These are phyloP conservation scores for Myxozyma neglecta DNA, from an alignment of 805 yeast genomes.

Conservation along the genomic window DNA sequence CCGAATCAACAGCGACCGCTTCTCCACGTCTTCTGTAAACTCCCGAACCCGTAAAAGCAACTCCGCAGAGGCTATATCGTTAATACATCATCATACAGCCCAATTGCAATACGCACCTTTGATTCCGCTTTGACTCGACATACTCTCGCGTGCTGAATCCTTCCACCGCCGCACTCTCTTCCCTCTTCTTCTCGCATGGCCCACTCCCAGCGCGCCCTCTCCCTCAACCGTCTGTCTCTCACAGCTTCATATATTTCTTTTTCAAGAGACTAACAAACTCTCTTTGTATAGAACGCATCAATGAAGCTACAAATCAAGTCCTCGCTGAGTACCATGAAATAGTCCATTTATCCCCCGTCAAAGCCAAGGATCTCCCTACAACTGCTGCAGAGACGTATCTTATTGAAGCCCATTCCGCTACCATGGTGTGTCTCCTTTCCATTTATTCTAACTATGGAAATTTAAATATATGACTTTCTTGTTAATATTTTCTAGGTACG, in stretches of 20 bases:
- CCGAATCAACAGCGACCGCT: constrained; percentile 44
- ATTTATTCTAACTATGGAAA: background rate
- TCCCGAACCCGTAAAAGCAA: constrained; percentile 49
- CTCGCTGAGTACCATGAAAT: constrained; percentile 35
- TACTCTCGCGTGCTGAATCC: constrained; percentile 31
- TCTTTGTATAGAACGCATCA: constrained; percentile 33
- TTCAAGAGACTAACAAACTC: no score
- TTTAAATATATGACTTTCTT: no score
- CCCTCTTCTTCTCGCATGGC: no score
- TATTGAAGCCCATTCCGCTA: constrained; percentile 43
- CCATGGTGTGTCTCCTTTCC: constrained; percentile 33
- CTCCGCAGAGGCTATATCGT: constrained; percentile 44
- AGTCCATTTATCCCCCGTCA: constrained; percentile 35
- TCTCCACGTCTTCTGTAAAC: constrained; percentile 40
- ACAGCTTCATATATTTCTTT: no score
- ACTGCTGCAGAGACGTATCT: constrained; percentile 44
- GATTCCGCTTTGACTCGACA: constrained; percentile 73
- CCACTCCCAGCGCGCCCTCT: constrained; percentile 12
- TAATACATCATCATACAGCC: constrained; percentile 24
- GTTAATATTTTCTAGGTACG: constrained; percentile 25
- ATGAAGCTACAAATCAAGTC: constrained; percentile 22
- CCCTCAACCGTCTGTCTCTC: constrained; percentile 19
- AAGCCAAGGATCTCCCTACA: constrained; percentile 39
- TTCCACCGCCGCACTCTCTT: background rate
- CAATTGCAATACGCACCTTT: constrained; percentile 21